Evolutionary conservation across 805 yeast genomes (phyloP).

Genomic region (Metschnikowia sp.): DNA sequence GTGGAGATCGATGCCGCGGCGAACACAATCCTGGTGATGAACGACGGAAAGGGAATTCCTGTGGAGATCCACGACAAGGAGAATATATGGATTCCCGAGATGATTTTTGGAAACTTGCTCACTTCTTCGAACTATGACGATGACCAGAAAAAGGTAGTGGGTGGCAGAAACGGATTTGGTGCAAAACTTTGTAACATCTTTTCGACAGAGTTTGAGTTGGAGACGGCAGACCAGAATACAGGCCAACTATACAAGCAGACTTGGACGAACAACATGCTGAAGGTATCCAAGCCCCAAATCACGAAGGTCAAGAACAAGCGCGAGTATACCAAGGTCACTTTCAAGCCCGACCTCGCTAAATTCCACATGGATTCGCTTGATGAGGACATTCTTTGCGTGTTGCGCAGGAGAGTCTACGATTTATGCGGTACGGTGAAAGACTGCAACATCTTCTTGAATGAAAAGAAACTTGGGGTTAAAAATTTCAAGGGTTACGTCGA

Average conservation of each 20-base stretch:
- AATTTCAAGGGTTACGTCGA: conserved; percentile 87
- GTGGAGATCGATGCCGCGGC: conserved; percentile 78
- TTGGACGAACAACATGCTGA: conserved; percentile 86
- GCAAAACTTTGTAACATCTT: conserved; percentile 96
- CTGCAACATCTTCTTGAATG: conserved; percentile 74
- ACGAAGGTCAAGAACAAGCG: conserved; percentile 52
- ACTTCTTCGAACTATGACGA: conserved; percentile 97
- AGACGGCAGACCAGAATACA: conserved; percentile 75
- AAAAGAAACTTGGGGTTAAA: conserved; percentile 61
- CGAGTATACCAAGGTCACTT: conserved; percentile 84
- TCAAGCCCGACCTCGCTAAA: conserved; percentile 80
- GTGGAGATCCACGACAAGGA: conserved; percentile 91
- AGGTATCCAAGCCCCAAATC: conserved; percentile 72
- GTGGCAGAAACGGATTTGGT: conserved; percentile 98
- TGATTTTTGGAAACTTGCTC: conserved; percentile 90
- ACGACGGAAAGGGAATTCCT: conserved; percentile 96
- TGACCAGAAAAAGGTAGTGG: conserved; percentile 90
- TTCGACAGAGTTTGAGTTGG: conserved; percentile 80
- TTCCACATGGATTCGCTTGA: conserved; percentile 86
- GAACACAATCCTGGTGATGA: conserved; percentile 74
- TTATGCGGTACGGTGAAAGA: conserved; percentile 90
- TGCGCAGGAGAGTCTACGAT: conserved; percentile 93
- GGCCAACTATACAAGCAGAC: conserved; percentile 69
- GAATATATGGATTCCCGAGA: conserved; percentile 88
- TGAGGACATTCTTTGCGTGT: conserved; percentile 75